Evolutionary conservation across 768 basidiomycete species (phyloP), one percentile per base, ranked within the genome.

Genomic region (Rhizopogon vulgaris): DNA sequence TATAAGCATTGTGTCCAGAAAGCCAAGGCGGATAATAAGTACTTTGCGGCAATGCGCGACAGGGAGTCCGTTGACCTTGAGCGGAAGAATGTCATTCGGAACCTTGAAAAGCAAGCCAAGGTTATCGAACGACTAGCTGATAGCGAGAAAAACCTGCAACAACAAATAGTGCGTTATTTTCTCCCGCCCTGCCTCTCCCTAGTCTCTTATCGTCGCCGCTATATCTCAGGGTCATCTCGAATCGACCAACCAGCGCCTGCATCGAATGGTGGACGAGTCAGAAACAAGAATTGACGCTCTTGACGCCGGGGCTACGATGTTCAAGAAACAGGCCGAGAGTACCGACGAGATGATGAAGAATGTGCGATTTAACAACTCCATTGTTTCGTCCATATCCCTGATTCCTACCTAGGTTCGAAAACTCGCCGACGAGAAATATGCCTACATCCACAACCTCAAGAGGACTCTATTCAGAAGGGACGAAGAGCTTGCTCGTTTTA

Each of bases 11-110:
- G 28, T 38, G 22, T 38, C 34, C 69, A 97, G 92, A 91, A 90
- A 85, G 90, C 92, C 8, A 97, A 95, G 71, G 84, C 89, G 14
- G 94, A 97, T 54, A 95, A 94, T 73, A 97, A 94, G 67, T 98
- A 83, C 64, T 98, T 84, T 63, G 80, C 89, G 15, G 85, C 85
- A 2, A 90, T 95, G 85, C 84, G 93, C 28, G 84, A 87, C 52
- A 93, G 88, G 69, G 93, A 96, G 53, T 84, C 89, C 15, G 69
- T 85, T 3, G 90, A 93, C 30, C 73, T 73, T 1, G 90, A 93
- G 63, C 78, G 84, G 41, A 90, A 90, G 67, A 79, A 73, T 30
- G 68, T 84, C 32, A 62, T 71, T 15, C 77, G 84, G 45, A 75
- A 71, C 28, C 65, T 78, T 14, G 82, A 85, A 58, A 81, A 82